Conservation (phyloP, 176 grass and related monocot species). For the Oryza nivara region DNA sequence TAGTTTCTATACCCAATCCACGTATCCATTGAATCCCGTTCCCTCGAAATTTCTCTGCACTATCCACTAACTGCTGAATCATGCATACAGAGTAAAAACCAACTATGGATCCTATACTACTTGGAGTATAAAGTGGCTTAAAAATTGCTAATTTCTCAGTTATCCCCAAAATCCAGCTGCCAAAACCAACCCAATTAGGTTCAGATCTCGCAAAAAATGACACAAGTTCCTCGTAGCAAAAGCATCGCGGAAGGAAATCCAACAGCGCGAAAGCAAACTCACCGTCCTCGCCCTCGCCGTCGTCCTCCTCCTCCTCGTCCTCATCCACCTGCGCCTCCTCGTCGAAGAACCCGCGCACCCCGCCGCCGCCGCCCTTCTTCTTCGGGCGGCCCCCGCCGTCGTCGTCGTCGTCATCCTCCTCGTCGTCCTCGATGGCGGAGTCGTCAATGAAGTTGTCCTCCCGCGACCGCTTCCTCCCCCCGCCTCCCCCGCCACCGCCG, state of each 20-base stretch:
- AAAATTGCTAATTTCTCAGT: not conserved
- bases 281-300: slow-evolving; percentile 93
- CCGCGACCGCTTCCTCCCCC: slow-evolving; percentile 60
- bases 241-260: slow-evolving; percentile 11
- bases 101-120: not conserved
- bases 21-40: not conserved
- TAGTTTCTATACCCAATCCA: not conserved
- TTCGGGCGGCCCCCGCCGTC: slow-evolving; percentile 55
- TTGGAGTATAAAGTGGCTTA: not conserved
- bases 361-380: slow-evolving; percentile 53
- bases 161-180: slow-evolving; percentile 14
- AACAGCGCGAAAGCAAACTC: slow-evolving; percentile 26
- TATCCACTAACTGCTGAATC: not conserved
- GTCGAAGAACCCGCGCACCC: slow-evolving; percentile 83
- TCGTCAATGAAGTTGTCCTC: slow-evolving; percentile 88
- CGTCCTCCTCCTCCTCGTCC: slow-evolving; percentile 93
- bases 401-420: slow-evolving; percentile 82
- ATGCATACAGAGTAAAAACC: slow-evolving; percentile 14
- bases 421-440: slow-evolving; percentile 86
- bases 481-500: not conserved
- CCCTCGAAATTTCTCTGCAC: not conserved
- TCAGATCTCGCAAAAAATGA: slow-evolving; percentile 35
- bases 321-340: slow-evolving; percentile 85
- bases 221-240: not conserved
- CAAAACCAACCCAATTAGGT: slow-evolving; percentile 8